phyloP scores from a whole-genome alignment of 345 rosid genomes.

The Lagerstroemia speciosa region DNA sequence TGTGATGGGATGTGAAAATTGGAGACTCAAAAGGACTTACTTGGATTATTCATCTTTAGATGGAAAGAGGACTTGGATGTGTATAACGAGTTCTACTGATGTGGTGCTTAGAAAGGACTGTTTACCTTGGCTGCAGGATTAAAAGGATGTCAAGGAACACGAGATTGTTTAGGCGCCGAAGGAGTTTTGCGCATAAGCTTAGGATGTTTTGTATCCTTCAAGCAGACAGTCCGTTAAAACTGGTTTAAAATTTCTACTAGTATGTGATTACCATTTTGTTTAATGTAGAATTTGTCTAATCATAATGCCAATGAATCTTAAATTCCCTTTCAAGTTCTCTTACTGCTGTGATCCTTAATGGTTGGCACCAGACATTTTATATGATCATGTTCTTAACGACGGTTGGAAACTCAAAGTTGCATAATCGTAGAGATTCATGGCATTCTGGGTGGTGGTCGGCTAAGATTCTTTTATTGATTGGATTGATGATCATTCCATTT shows the following conservation, averaged over 20 bases:
- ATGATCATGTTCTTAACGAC: conserved; percentile 71
- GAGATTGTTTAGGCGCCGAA: conserved; percentile 74
- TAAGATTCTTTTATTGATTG: conserved; percentile 58
- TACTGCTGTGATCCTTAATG: conserved; percentile 12
- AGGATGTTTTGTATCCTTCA: conserved; percentile 94
- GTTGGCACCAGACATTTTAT: conserved; percentile 42
- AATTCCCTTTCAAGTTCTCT: neutral
- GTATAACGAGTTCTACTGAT: neutral
- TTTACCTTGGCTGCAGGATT: conserved; percentile 34
- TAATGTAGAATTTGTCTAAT: neutral
- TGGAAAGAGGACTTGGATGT: neutral
- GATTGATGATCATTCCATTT: conserved; percentile 53
- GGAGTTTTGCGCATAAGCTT: conserved; percentile 93
- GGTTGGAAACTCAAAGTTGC: conserved; percentile 50
- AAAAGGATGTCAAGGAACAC: conserved; percentile 57
- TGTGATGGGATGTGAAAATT: neutral
- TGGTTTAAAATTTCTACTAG: neutral
- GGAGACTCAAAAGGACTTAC: too few relatives aligned
- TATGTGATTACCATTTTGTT: neutral
- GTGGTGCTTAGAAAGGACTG: neutral
- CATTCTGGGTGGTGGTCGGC: conserved; percentile 95
- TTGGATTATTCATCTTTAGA: neutral
- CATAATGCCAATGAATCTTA: neutral
- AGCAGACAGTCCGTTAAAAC: neutral
- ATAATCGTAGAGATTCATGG: conserved; percentile 62